Evolutionary conservation across 176 grass and related monocot genomes (phyloP).

Genomic region (Saccharum spontaneum): DNA sequence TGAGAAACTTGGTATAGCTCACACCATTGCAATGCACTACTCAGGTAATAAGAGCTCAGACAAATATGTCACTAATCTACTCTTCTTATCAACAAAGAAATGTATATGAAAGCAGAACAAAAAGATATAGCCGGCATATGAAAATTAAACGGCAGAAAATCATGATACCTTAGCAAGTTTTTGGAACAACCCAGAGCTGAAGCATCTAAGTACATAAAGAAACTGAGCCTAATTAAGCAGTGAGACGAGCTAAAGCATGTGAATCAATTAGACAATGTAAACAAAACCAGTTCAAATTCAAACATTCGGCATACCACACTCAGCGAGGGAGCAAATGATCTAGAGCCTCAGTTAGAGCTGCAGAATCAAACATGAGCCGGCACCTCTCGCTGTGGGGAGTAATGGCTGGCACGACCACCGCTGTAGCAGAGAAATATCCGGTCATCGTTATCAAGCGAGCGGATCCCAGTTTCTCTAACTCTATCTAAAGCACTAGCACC

Average conservation of each 20-base stretch:
- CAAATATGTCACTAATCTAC: constrained; percentile 49
- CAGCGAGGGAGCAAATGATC: constrained; percentile 55
- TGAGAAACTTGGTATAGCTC: constrained; percentile 57
- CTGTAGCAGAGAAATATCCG: constrained; percentile 70
- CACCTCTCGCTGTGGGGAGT: constrained; percentile 50
- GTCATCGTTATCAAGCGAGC: constrained; percentile 68
- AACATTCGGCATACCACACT: constrained; percentile 65
- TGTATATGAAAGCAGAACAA: constrained; percentile 29
- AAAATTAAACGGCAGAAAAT: constrained; percentile 47
- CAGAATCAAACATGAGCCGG: constrained; percentile 50
- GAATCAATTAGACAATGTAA: constrained; percentile 55
- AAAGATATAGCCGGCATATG: constrained; percentile 31
- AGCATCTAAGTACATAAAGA: constrained; percentile 61
- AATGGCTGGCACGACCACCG: constrained; percentile 44
- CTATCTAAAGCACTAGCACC: constrained; percentile 46
- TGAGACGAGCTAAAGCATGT: constrained; percentile 39
- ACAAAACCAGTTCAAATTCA: constrained; percentile 56
- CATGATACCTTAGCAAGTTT: constrained; percentile 56
- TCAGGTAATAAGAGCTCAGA: constrained; percentile 55
- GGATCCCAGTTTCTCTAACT: constrained; percentile 51
- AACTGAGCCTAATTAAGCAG: constrained; percentile 60
- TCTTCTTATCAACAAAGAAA: constrained; percentile 35
- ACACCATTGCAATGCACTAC: constrained; percentile 58
- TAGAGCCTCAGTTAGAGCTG: constrained; percentile 61
- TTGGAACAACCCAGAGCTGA: constrained; percentile 63